Conservation (phyloP, 2,329 filamentous ascomycete species). For the Ceratocystis cubensis region DNA sequence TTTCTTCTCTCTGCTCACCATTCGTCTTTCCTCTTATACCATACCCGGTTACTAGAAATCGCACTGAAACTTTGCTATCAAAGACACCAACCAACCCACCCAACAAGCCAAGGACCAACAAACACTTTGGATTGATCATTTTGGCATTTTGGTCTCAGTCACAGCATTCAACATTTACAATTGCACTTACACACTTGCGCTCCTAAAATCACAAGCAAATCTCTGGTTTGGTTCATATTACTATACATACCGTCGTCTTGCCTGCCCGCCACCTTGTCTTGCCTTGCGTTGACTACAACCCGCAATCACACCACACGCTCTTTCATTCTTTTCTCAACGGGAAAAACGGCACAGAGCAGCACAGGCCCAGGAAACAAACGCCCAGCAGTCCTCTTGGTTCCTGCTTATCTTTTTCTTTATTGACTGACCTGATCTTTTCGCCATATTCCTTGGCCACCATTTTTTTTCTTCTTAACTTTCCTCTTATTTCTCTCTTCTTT, state of each 20-base stretch:
- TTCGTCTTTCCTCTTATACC: background rate
- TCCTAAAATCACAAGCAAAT: background rate
- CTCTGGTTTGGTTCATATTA: background rate
- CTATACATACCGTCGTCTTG: background rate
- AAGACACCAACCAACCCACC: background rate
- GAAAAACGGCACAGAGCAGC: background rate
- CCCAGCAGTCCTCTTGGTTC: background rate
- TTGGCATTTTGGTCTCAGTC: constrained; percentile 7
- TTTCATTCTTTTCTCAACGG: constrained; percentile 3
- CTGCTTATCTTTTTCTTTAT: background rate
- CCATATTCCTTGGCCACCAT: background rate
- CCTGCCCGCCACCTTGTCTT: background rate
- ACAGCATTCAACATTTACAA: background rate
- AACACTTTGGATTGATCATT: background rate
- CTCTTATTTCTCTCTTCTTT: background rate
- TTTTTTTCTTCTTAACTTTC: constrained; percentile 1
- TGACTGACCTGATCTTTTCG: constrained; percentile 6
- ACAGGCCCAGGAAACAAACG: constrained; percentile 8
- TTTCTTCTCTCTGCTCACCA: background rate
- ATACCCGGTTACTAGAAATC: background rate
- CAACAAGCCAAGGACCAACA: background rate
- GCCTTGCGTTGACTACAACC: background rate
- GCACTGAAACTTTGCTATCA: constrained; percentile 5
- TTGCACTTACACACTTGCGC: background rate
- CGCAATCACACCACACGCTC: constrained; percentile 3